Conservation (phyloP, 805 yeast genomes). For the Candida andamanensis region DNA sequence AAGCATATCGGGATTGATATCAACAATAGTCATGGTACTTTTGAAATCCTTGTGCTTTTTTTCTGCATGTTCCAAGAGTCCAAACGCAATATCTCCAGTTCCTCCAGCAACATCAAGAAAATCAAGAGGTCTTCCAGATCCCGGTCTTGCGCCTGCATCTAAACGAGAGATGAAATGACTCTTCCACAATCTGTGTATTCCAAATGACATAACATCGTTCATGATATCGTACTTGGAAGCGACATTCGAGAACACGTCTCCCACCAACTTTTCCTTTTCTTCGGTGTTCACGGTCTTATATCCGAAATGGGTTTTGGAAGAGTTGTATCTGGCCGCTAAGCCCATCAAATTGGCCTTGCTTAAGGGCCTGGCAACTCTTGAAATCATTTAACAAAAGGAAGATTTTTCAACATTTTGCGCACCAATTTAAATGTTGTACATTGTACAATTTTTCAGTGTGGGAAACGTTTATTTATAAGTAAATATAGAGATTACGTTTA, state of each 20-base stretch:
- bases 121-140: constrained; percentile 66
- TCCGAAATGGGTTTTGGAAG: constrained; percentile 74
- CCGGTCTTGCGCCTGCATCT: constrained; percentile 92
- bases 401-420: neutral
- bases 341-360: no score
- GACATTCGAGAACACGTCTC: constrained; percentile 88
- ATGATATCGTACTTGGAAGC: constrained; percentile 91
- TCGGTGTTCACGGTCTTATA: constrained; percentile 72
- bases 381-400: no score
- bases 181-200: constrained; percentile 94
- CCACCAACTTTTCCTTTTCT: constrained; percentile 79
- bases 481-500: constrained; percentile 20
- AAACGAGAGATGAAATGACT: constrained; percentile 79
- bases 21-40: constrained; percentile 85
- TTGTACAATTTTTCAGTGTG: neutral
- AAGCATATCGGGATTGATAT: constrained; percentile 94
- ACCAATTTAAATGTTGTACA: neutral
- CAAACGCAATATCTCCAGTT: constrained; percentile 96
- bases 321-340: no score
- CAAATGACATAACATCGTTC: constrained; percentile 98
- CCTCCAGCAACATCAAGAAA: constrained; percentile 98
- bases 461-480: no score
- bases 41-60: constrained; percentile 65
- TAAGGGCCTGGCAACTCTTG: neutral
- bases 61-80: constrained; percentile 87